Evolutionary conservation across 208 protist genomes (phyloP).

Genomic region (Leishmania lainsoni): DNA sequence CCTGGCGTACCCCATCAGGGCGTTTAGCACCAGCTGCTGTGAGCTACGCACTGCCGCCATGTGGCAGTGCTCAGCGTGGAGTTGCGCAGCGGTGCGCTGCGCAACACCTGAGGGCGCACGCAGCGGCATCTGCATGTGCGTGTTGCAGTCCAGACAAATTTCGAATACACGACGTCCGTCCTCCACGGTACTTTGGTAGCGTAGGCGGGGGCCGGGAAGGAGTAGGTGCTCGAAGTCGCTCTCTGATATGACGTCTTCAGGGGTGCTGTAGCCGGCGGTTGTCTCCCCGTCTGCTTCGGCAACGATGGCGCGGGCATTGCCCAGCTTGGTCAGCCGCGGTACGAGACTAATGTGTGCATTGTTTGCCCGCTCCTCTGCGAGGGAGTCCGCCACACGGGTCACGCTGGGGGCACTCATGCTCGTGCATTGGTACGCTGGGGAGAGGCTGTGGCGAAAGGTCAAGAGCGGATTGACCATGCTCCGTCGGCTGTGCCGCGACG

Average conservation of each 20-base stretch:
- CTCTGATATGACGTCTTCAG: constrained; percentile 18
- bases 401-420: constrained; percentile 8
- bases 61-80: constrained; percentile 90
- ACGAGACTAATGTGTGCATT: constrained; percentile 35
- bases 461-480: constrained; percentile 47
- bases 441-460: constrained; percentile 39
- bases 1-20: constrained; percentile 75
- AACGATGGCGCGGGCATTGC: constrained; percentile 24
- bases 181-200: constrained; percentile 67
- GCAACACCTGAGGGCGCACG: constrained; percentile 61
- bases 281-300: constrained; percentile 4
- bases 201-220: constrained; percentile 71
- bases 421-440: constrained; percentile 13
- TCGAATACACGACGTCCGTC: constrained; percentile 74
- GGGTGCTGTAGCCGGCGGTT: constrained; percentile 4
- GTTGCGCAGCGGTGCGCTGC: constrained; percentile 72
- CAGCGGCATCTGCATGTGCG: constrained; percentile 85
- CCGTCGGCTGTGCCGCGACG: constrained; percentile 16
- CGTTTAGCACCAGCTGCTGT: constrained; percentile 81
- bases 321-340: constrained; percentile 30
- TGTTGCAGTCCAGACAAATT: constrained; percentile 84
- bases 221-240: constrained; percentile 70
- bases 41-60: constrained; percentile 84
- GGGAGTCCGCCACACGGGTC: constrained; percentile 30
- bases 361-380: constrained; percentile 33